These are phyloP conservation scores for Phytophthora meadii DNA, from an alignment of 352 stramenopile species.

Conservation along the genomic window DNA sequence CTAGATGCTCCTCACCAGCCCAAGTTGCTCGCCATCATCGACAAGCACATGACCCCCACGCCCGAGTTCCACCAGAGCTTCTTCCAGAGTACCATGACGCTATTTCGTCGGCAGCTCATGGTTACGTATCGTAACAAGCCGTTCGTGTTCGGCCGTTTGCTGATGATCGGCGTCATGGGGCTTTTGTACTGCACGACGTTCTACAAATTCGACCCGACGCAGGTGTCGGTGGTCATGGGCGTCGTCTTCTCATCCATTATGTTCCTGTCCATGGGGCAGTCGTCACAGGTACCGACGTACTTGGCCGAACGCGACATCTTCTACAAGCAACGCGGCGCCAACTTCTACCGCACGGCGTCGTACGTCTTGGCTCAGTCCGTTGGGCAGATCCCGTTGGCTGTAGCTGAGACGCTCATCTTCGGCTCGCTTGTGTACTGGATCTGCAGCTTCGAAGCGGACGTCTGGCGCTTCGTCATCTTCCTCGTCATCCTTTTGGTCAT, in stretches of 20 bases:
- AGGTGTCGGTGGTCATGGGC: conserved; percentile 65
- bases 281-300: conserved; percentile 75
- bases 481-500: conserved; percentile 47
- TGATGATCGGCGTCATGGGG: conserved; percentile 56
- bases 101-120: conserved; percentile 60
- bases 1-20: conserved; percentile 20
- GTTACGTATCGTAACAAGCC: conserved; percentile 65
- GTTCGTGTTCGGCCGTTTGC: conserved; percentile 43
- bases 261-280: conserved; percentile 77
- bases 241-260: conserved; percentile 85
- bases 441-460: conserved; percentile 56
- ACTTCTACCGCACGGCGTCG: conserved; percentile 75
- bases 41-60: conserved; percentile 39
- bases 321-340: conserved; percentile 81
- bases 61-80: conserved; percentile 45
- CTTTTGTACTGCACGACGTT: conserved; percentile 55
- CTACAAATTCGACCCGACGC: conserved; percentile 48
- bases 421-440: conserved; percentile 87
- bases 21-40: conserved; percentile 26
- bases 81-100: conserved; percentile 32
- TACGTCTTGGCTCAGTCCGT: conserved; percentile 60
- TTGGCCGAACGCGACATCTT: conserved; percentile 62
- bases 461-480: conserved; percentile 50
- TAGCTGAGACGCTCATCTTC: conserved; percentile 83
- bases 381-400: conserved; percentile 44